Percentiles rank a stretch among this genome's conserved stretches.
phyloP scores from a whole-genome alignment of 768 basidiomycete genomes.

The Suillus hirtellus region DNA sequence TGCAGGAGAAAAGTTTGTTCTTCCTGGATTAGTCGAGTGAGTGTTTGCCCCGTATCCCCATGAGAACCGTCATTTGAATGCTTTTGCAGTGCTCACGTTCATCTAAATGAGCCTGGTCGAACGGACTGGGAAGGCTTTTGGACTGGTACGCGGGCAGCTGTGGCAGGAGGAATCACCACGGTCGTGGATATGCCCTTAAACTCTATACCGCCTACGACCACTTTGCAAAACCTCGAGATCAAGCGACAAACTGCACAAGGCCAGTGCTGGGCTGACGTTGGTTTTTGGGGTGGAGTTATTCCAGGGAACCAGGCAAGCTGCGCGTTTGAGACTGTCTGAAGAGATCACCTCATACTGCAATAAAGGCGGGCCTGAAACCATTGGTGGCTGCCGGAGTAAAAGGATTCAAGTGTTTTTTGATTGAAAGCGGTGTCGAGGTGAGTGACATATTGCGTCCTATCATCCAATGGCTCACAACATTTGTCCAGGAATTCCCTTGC shows the following conservation, averaged over 20 bases:
- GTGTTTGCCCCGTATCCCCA: not conserved
- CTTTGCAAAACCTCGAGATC: slow-evolving; percentile 65
- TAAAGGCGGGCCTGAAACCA: slow-evolving; percentile 70
- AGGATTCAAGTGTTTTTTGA: slow-evolving; percentile 97
- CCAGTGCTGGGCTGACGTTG: slow-evolving; percentile 73
- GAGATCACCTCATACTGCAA: not conserved
- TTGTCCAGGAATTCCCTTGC: slow-evolving; percentile 83
- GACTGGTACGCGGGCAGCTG: slow-evolving; percentile 89
- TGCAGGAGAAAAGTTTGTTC: slow-evolving; percentile 55
- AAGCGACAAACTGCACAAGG: slow-evolving; percentile 73
- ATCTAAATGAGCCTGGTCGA: slow-evolving; percentile 91
- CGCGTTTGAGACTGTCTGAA: not conserved
- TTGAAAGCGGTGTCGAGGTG: slow-evolving; percentile 94
- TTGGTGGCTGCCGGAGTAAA: slow-evolving; percentile 80
- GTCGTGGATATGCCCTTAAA: slow-evolving; percentile 98
- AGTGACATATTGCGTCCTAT: slow-evolving; percentile 14
- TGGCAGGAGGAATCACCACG: slow-evolving; percentile 93
- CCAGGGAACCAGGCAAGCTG: slow-evolving; percentile 79
- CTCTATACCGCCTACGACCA: slow-evolving; percentile 95
- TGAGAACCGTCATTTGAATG: not conserved
- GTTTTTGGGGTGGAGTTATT: slow-evolving; percentile 89
- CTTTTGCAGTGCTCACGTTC: slow-evolving; percentile 74
- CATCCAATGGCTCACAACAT: slow-evolving; percentile 14
- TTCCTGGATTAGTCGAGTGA: slow-evolving; percentile 84
- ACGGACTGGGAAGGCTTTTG: slow-evolving; percentile 94